Percentiles rank a stretch among this genome's conserved stretches.
phyloP scores from a whole-genome alignment of 164 flowering plant species.

The Warburgia ugandensis region DNA sequence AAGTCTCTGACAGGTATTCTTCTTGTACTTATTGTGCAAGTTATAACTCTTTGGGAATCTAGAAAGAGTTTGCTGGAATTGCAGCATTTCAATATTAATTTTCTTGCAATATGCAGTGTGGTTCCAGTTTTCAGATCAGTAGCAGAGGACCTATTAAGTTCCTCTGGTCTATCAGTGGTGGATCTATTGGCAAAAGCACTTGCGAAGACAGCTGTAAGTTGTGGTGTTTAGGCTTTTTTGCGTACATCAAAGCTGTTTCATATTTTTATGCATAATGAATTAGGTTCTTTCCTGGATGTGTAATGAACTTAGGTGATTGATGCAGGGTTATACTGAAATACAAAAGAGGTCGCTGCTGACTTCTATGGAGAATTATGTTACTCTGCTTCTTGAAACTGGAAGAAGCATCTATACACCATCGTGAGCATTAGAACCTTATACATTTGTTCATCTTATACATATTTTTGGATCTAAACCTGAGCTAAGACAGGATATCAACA shows the following conservation, averaged over 20 bases:
- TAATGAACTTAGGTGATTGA: neutral
- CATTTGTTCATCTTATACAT: neutral
- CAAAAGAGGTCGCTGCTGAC: slow-evolving; percentile 79
- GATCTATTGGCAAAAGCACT: slow-evolving; percentile 93
- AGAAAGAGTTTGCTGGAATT: no score
- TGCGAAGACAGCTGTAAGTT: slow-evolving; percentile 79
- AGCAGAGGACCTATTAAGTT: slow-evolving; percentile 69
- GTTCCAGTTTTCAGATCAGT: slow-evolving; percentile 80
- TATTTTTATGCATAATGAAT: neutral
- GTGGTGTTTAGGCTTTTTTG: neutral
- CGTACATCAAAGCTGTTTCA: neutral
- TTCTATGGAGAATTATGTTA: slow-evolving; percentile 70
- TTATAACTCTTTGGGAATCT: neutral
- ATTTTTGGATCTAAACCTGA: no score
- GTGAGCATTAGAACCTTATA: slow-evolving; percentile 32
- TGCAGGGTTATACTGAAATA: slow-evolving; percentile 89
- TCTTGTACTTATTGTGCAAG: neutral
- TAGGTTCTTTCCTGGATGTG: neutral
- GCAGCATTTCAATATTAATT: no score
- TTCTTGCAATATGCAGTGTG: slow-evolving; percentile 46
- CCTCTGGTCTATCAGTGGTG: slow-evolving; percentile 59
- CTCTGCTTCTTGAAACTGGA: slow-evolving; percentile 73
- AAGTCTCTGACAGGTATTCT: slow-evolving; percentile 73
- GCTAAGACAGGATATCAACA: no score
- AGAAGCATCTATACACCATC: slow-evolving; percentile 62